Evolutionary conservation across 306 rosid species (phyloP).

Genomic region (Ormosia emarginata): DNA sequence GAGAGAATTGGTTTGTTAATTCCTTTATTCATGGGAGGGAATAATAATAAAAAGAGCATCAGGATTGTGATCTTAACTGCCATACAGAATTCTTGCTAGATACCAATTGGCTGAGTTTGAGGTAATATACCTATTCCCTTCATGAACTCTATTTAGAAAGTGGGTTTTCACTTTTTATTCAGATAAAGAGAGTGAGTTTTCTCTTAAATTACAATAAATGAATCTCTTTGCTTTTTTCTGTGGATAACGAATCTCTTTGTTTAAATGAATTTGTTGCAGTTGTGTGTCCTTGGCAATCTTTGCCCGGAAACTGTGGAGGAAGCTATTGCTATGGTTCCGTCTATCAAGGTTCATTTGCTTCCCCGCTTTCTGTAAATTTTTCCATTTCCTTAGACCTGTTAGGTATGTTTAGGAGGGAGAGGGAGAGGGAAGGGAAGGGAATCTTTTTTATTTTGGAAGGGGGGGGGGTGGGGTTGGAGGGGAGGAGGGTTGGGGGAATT

Average conservation of each 20-base stretch:
- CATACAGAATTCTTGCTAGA: conserved; percentile 77
- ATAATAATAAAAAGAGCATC: conserved; percentile 13
- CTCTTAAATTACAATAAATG: background rate
- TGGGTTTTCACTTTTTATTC: background rate
- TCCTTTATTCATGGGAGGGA: background rate
- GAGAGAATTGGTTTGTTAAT: background rate
- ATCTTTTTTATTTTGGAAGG: too few relatives aligned
- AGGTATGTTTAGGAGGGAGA: background rate
- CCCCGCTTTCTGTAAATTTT: background rate
- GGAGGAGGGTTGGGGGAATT: background rate
- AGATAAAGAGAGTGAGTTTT: background rate
- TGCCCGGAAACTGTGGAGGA: conserved; percentile 99
- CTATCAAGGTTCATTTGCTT: conserved; percentile 63
- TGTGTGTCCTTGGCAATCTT: conserved; percentile 97
- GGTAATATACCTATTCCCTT: conserved; percentile 41
- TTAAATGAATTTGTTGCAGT: conserved; percentile 44
- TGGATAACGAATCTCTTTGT: background rate
- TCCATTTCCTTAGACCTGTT: background rate
- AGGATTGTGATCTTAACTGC: conserved; percentile 53
- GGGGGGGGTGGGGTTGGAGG: background rate
- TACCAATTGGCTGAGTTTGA: conserved; percentile 89
- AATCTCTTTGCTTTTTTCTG: background rate
- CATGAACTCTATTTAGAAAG: background rate
- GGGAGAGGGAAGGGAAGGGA: background rate
- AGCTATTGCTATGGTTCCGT: conserved; percentile 98